Base-by-base conservation (phyloP, 2,329 filamentous ascomycete genomes). In the Talaromyces piceae region DNA sequence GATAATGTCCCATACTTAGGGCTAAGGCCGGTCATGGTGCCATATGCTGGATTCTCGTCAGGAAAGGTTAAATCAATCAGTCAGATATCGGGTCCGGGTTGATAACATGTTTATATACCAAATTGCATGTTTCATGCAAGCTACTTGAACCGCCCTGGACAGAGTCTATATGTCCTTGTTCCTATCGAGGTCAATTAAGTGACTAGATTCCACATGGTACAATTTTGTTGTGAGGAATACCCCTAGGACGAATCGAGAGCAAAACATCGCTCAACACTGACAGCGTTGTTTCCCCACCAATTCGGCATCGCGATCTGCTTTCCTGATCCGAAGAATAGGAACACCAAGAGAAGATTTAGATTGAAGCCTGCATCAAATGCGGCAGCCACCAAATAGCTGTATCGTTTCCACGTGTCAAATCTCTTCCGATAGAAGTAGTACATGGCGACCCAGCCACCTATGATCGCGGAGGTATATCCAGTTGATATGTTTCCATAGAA, bases 401-500 rank as follows among this genome's bases (percentile, higher is more conserved):
- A 83, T 13, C 75, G 66, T 45, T 77, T 76, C 79, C 80, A 83
- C 6, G 81, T 64, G 49, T 78, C 70, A 51, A 81, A 81, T 12
- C 76, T 69, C 27, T 77, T 72, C 0, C 79, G 67, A 54, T 79
- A 82, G 4, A 75, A 74, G 72, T 75, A 80, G 61, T 72, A 81
- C 77, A 83, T 82, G 52, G 80, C 76, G 30, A 83, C 70, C 53
- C 78, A 81, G 0, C 79, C 79, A n/a, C 79, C 79, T 12, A 83
- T 73, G 53, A 82, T 78, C 13, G 70, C 71, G 20, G 76, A 79
- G 11, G 77, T 71, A 58, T 80, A 79, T 0, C 81, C 81, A 0
- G 81, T 82, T 51, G 75, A 80, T 47, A 83, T 69, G 58, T 84
- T 83, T 3, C 80, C 80, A 59, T 81, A 82, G 63, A 83, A 83